Base-by-base conservation (phyloP, 495 filamentous ascomycete genomes). In the Pyrenula massariospora region DNA sequence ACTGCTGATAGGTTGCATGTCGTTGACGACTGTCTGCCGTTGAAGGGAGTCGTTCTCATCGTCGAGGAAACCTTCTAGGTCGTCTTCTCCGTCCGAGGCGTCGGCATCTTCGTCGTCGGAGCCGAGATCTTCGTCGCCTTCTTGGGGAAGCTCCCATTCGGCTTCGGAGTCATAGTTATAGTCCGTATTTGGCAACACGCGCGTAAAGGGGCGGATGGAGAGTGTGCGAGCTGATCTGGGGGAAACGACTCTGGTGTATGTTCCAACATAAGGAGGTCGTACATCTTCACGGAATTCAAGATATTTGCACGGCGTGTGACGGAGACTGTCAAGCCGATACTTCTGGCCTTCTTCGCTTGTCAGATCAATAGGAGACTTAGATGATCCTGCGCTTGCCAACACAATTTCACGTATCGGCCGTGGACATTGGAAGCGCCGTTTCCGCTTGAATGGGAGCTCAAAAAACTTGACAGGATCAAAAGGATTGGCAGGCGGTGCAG, bases 101-200 rank as follows among this genome's bases (percentile, higher is more conserved):
- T 74, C 72, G 22, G 89, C 86, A 5, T 96, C 92, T 49, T 94
- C 90, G 21, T 87, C 87, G 55, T 91, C 86, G 0, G 83, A 86
- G 56, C 82, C 81, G 3, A 88, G 67, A 49, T 91, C 84, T 61
- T 91, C 88, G 2, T 75, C 78, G 53, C 85, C 89, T 63, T 93
- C 89, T 54, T 87, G 87, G 1, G 83, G 81, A 62, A 86, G 84
- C 59, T 89, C 86, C 89, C 93, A 98, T 69, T 96, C 94, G 0
- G 86, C 91, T 66, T 99, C 93, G 0, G 91, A 96, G 63, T 97
- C 93, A 62, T 96, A 96, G 59, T 93, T 91, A 66, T 99, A 97
- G 63, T 94, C 76, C n/a, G 83, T 76, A 2, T 85, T 77, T 2
- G 86, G 83, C 5, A 93, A 60, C 10, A 65, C 69, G 48, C 78